Evolutionary conservation across 2,329 filamentous ascomycete species (phyloP).

Genomic region (Sclerotinia nivalis): DNA sequence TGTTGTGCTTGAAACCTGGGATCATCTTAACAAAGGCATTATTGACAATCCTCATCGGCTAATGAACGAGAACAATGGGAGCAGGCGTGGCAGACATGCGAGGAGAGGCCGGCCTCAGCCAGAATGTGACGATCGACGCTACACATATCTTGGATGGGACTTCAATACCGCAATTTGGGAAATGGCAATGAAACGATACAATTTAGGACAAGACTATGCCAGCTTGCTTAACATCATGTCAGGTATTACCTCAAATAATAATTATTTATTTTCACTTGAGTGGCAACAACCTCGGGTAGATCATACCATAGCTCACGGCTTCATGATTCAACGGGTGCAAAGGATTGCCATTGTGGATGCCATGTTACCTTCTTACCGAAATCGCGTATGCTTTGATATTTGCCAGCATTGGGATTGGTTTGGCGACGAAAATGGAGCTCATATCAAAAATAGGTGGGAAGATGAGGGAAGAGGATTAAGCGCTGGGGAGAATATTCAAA

Average conservation of each 20-base stretch:
- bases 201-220: neutral
- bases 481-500: too few species aligned
- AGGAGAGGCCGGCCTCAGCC: too few species aligned
- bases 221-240: neutral
- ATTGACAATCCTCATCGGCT: neutral
- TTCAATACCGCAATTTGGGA: neutral
- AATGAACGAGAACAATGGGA: too few species aligned
- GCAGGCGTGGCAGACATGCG: too few species aligned
- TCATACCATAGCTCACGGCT: neutral
- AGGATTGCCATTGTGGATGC: too few species aligned
- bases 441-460: too few species aligned
- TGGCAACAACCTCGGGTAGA: neutral
- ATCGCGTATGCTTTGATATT: neutral
- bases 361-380: too few species aligned
- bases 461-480: too few species aligned
- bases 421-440: neutral
- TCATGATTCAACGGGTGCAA: neutral
- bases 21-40: neutral
- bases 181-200: neutral
- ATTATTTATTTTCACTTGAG: neutral
- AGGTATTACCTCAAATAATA: neutral
- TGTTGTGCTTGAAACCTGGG: too few species aligned
- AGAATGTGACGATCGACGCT: too few species aligned
- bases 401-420: neutral
- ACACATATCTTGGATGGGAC: neutral